Conservation (phyloP, 257 asterid species). For the Nicotiana sylvestris region DNA sequence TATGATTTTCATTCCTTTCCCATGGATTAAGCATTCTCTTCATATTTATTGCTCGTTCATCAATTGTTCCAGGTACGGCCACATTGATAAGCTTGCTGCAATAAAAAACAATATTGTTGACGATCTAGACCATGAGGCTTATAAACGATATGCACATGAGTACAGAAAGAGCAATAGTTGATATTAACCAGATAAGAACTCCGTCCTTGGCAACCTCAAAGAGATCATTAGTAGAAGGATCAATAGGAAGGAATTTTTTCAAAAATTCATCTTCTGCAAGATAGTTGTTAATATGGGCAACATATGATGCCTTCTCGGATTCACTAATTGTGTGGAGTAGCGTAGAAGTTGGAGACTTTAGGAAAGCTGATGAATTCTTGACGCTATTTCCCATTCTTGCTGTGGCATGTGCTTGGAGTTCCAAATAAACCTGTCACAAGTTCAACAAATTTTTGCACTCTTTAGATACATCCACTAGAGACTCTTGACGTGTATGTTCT, state of each 20-base stretch:
- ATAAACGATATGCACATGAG: background rate
- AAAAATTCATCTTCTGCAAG: slow-evolving; percentile 74
- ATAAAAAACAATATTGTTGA: slow-evolving; percentile 8
- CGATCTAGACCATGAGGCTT: background rate
- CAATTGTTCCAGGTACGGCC: slow-evolving; percentile 96
- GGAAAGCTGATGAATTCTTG: slow-evolving; percentile 84
- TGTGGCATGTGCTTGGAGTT: slow-evolving; percentile 75
- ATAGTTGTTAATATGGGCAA: slow-evolving; percentile 88
- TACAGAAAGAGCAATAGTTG: slow-evolving; percentile 8
- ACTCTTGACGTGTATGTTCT: background rate
- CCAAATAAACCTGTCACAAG: slow-evolving; percentile 67
- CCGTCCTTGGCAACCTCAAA: slow-evolving; percentile 95
- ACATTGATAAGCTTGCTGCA: slow-evolving; percentile 95
- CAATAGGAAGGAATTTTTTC: slow-evolving; percentile 72
- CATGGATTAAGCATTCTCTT: slow-evolving; percentile 88
- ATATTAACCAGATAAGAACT: slow-evolving; percentile 84
- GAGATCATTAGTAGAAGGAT: slow-evolving; percentile 78
- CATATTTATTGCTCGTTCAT: slow-evolving; percentile 90
- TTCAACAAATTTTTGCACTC: slow-evolving; percentile 17
- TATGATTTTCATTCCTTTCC: slow-evolving; percentile 98
- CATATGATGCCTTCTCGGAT: slow-evolving; percentile 93
- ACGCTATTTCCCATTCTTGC: slow-evolving; percentile 68
- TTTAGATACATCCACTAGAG: slow-evolving; percentile 9
- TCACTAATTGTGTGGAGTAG: slow-evolving; percentile 95
- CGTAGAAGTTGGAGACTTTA: slow-evolving; percentile 91